phyloP scores from a whole-genome alignment of 192 early-diverging fungal genomes.

The Endogone sp. region DNA sequence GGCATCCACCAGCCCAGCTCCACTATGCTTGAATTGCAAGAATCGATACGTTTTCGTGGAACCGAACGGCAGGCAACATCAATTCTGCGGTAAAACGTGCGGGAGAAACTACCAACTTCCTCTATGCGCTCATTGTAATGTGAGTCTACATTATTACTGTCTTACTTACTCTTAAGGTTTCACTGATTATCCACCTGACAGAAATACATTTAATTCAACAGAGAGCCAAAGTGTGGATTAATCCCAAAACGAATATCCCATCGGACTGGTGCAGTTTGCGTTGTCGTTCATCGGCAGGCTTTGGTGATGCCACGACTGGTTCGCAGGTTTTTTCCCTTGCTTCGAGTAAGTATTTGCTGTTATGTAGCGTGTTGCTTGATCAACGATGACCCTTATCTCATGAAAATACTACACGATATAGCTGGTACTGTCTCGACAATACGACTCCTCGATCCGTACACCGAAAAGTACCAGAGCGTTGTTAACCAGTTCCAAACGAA shows the following conservation, averaged over 20 bases:
- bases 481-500: slow-evolving; percentile 7
- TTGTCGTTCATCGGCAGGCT: neutral
- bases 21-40: too few relatives aligned
- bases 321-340: too few relatives aligned
- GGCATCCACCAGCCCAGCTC: too few relatives aligned
- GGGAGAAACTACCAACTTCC: too few relatives aligned
- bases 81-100: too few relatives aligned
- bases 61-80: too few relatives aligned
- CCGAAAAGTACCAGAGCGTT: slow-evolving; percentile 9
- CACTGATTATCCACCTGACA: too few relatives aligned
- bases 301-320: neutral
- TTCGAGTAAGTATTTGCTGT: neutral
- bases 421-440: neutral
- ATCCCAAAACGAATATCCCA: neutral
- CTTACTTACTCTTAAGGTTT: too few relatives aligned
- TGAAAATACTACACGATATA: neutral
- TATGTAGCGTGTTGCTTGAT: neutral
- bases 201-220: neutral
- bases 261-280: neutral
- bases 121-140: too few relatives aligned
- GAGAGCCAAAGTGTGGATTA: neutral
- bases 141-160: too few relatives aligned
- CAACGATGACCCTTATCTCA: neutral
- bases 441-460: neutral
- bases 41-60: too few relatives aligned